Evolutionary conservation across 2,329 filamentous ascomycete species (phyloP).

Genomic region (Fusarium coffeatum): DNA sequence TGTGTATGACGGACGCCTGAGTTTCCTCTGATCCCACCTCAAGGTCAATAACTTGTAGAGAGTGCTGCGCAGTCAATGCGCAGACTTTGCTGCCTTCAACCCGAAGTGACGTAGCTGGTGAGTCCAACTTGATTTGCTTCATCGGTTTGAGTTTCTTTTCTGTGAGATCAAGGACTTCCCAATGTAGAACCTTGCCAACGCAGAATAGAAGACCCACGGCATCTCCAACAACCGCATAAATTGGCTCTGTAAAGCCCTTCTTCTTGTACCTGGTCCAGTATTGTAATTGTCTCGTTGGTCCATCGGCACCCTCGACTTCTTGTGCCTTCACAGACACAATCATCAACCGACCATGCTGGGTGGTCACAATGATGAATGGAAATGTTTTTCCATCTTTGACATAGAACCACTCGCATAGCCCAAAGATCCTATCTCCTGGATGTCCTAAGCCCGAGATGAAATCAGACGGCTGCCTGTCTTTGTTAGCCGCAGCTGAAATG

Average conservation of each 20-base stretch:
- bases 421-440: conserved; percentile 67
- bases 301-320: conserved; percentile 28
- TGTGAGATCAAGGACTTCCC: conserved; percentile 63
- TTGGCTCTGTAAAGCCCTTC: conserved; percentile 58
- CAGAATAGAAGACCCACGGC: conserved; percentile 68
- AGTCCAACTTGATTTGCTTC: conserved; percentile 62
- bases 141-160: conserved; percentile 64
- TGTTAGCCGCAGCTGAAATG: conserved; percentile 61
- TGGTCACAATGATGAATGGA: conserved; percentile 71
- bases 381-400: conserved; percentile 67
- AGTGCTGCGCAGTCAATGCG: conserved; percentile 65
- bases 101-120: conserved; percentile 62
- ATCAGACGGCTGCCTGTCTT: conserved; percentile 54
- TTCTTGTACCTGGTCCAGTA: conserved; percentile 68
- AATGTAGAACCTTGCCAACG: conserved; percentile 64
- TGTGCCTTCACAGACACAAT: conserved; percentile 62
- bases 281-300: conserved; percentile 49
- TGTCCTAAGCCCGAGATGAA: conserved; percentile 69
- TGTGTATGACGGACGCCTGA: conserved; percentile 57
- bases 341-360: conserved; percentile 64
- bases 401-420: conserved; percentile 73
- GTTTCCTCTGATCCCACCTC: conserved; percentile 51
- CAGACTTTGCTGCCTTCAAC: conserved; percentile 61
- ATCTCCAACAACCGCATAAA: conserved; percentile 68
- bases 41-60: conserved; percentile 66